phyloP scores from a whole-genome alignment of 441 rosid genomes.

The Jatropha podagrica region DNA sequence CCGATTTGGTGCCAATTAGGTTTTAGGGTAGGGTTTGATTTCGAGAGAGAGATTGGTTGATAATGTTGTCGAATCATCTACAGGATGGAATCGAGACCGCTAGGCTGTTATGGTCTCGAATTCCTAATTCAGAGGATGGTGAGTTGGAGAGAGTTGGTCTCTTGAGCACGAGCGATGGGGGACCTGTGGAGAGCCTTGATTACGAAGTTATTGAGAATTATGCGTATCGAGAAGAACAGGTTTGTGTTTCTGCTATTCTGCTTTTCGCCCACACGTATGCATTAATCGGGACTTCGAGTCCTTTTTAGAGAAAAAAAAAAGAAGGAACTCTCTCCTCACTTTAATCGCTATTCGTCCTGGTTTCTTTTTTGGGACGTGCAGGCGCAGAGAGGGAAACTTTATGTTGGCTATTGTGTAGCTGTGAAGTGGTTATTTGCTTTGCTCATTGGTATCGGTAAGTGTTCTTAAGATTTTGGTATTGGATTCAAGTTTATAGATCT shows the following conservation, averaged over 20 bases:
- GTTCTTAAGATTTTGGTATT: background rate
- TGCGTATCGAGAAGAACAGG: conserved; percentile 94
- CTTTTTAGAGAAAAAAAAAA: too few relatives aligned
- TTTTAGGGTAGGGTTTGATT: conserved; percentile 15
- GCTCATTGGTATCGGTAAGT: conserved; percentile 90
- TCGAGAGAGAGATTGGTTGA: conserved; percentile 9
- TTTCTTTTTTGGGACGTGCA: conserved; percentile 24
- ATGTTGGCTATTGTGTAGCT: conserved; percentile 63
- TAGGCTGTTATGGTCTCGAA: conserved; percentile 71
- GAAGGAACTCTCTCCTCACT: background rate
- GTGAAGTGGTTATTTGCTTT: conserved; percentile 98
- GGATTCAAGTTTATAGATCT: background rate
- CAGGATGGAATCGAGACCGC: conserved; percentile 81
- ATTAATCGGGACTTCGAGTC: too few relatives aligned
- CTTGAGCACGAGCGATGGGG: conserved; percentile 40
- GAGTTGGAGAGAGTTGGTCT: conserved; percentile 53
- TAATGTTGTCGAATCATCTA: conserved; percentile 72
- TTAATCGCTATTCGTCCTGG: background rate
- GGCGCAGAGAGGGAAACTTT: conserved; percentile 92
- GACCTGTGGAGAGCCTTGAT: conserved; percentile 77
- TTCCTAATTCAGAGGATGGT: conserved; percentile 73
- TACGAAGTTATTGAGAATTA: conserved; percentile 92
- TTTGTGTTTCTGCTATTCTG: conserved; percentile 14
- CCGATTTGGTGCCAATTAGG: background rate
- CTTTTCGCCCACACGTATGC: background rate